These are phyloP conservation scores for Schrenkiella parvula DNA, from an alignment of 345 rosid genomes.

Conservation along the genomic window DNA sequence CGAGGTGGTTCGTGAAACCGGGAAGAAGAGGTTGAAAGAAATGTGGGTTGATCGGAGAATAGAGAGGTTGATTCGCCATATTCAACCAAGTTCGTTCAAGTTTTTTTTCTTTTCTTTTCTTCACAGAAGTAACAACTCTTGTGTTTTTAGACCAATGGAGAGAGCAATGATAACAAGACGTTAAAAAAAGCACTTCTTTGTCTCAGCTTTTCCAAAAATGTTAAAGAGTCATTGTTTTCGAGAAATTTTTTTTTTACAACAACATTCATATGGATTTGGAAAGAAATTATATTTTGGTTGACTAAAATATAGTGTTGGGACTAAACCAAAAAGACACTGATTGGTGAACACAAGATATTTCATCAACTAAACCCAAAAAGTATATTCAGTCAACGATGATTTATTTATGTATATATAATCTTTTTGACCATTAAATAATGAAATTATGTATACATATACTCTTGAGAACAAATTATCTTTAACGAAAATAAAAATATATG, in stretches of 20 bases:
- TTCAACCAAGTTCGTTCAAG: background rate
- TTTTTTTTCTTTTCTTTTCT: background rate
- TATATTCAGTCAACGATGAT: background rate
- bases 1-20: constrained; percentile 11
- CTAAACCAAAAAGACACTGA: background rate
- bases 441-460: no score
- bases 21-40: constrained; percentile 32
- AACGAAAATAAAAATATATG: no score
- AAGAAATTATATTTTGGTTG: background rate
- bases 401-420: no score
- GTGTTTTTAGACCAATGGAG: background rate
- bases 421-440: no score
- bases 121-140: background rate
- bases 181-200: background rate
- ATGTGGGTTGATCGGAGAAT: constrained; percentile 18
- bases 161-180: background rate
- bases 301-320: background rate
- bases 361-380: background rate
- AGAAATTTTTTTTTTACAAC: background rate
- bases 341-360: background rate
- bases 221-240: background rate
- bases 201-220: background rate
- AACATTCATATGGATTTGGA: no score
- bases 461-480: background rate
- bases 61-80: background rate